Evolutionary conservation across 2,329 filamentous ascomycete genomes (phyloP).

Genomic region (Pseudovirgaria hyperparasitica): DNA sequence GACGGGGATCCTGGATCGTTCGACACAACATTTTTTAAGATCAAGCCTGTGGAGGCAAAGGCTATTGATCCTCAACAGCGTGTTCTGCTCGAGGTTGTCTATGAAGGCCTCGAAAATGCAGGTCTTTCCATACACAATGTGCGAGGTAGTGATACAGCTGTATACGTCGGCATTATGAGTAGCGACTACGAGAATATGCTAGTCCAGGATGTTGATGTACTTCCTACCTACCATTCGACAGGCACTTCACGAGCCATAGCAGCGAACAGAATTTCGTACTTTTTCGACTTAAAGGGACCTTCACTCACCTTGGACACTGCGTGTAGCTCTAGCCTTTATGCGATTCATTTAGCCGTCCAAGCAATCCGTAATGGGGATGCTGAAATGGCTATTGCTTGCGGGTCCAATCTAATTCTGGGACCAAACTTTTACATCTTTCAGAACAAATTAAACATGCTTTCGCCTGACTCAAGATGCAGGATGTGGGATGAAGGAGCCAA

Average conservation of each 20-base stretch:
- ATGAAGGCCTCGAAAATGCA: conserved; percentile 3
- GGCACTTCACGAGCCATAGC: conserved; percentile 15
- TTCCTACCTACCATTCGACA: conserved; percentile 9
- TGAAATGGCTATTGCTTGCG: conserved; percentile 8
- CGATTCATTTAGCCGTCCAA: conserved; percentile 7
- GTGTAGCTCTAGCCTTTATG: conserved; percentile 16
- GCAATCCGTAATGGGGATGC: conserved; percentile 2
- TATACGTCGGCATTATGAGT: conserved; percentile 2
- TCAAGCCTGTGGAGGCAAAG: conserved; percentile 3
- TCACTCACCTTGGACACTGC: conserved; percentile 20
- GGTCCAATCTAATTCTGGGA: conserved; percentile 12
- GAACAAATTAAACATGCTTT: conserved; percentile 10
- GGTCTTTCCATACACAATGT: conserved; percentile 3
- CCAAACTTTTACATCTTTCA: conserved; percentile 8
- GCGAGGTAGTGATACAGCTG: conserved; percentile 4
- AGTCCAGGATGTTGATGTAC: neutral
- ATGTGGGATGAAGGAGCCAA: conserved; percentile 25
- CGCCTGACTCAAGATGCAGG: conserved; percentile 7
- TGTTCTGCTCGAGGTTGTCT: conserved; percentile 3
- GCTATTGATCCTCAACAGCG: conserved; percentile 8
- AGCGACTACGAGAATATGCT: conserved; percentile 1
- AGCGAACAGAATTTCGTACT: conserved; percentile 17
- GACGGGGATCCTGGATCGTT: conserved; percentile 17
- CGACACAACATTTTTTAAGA: conserved; percentile 8
- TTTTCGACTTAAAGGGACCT: conserved; percentile 17